Evolutionary conservation across 2,329 filamentous ascomycete genomes (phyloP), one percentile per base, ranked within the genome.

Genomic region (Arthrinium phaeospermum): DNA sequence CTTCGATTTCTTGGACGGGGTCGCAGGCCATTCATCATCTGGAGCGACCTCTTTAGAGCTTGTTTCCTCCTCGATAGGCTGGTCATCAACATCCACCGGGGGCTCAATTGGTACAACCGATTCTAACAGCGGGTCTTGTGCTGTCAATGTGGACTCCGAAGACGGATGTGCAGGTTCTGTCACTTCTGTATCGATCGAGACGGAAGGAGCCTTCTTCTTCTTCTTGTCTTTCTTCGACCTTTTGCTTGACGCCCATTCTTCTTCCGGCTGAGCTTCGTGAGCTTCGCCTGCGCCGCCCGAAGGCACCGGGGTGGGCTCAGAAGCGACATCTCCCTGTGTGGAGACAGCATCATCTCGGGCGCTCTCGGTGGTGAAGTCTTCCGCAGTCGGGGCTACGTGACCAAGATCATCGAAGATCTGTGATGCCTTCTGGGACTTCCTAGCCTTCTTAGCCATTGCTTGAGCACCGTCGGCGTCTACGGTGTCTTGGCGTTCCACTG

Each of bases 401-500:
- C 44, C 16, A 67, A 71, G 67, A 7, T 57, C 61, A 34, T 67
- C 37, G 1, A 70, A n/a, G 34, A 70, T 27, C 53, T 73, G 61
- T 44, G 61, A 67, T 37, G 46, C 69, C 68, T 73, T 72, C 61
- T 73, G 71, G 34, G 71, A 74, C 71, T 77, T 77, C 73, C 78
- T 77, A 30, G 67, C 70, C 70, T 78, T 78, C 53, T 77, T 77
- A 51, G 73, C 74, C 71, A 64, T 64, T 64, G 57, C 12, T 64
- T 34, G 34, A 64, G 22, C 34, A 64, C 57, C 57, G 57, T 41
- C 34, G 22, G 30, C 13, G 34, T 41, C 57, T 7, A n/a, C 30
- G 8, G 2, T 64, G 34, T 64, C 34, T 13, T n/a, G 30, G 34
- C 8, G 34, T 64, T 41, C 57, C 34, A 41, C 22, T 64, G 34